Evolutionary conservation across 345 rosid genomes (phyloP).

Genomic region (Chamaenerion angustifolium): DNA sequence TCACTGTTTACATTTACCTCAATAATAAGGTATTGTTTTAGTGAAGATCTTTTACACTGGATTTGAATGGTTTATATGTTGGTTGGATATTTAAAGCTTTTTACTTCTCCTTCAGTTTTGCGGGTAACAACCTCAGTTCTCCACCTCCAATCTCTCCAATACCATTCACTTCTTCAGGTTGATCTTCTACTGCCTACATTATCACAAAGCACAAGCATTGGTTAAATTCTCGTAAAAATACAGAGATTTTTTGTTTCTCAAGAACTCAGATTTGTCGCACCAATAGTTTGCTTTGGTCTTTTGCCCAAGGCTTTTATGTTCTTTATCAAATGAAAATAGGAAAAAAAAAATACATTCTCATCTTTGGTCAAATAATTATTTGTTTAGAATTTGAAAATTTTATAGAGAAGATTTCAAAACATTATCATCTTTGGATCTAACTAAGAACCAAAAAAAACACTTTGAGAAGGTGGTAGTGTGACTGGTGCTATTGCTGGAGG

Average conservation of each 20-base stretch:
- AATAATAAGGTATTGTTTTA: constrained; percentile 43
- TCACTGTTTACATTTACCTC: constrained; percentile 59
- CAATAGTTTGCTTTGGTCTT: not conserved
- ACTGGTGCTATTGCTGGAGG: constrained; percentile 95
- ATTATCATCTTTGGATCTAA: too few relatives aligned
- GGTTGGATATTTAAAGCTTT: too few relatives aligned
- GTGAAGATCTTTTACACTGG: constrained; percentile 1
- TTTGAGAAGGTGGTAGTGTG: constrained; percentile 36
- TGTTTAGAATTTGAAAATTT: too few relatives aligned
- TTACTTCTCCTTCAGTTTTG: constrained; percentile 41
- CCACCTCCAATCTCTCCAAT: constrained; percentile 29
- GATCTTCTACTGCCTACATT: constrained; percentile 6
- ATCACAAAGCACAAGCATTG: too few relatives aligned
- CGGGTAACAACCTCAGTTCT: constrained; percentile 12
- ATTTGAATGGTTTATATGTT: too few relatives aligned
- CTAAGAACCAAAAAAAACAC: too few relatives aligned
- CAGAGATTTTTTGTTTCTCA: not conserved
- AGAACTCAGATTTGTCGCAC: not conserved
- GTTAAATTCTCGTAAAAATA: not conserved
- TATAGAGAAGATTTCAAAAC: too few relatives aligned
- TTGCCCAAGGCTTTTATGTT: too few relatives aligned
- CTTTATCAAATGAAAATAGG: too few relatives aligned
- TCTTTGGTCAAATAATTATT: too few relatives aligned
- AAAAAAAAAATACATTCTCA: too few relatives aligned
- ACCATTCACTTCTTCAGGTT: constrained; percentile 27